Percentiles rank a stretch among this genome's conserved stretches.
phyloP scores from a whole-genome alignment of 129 eudicot species.

The Daucus carota region DNA sequence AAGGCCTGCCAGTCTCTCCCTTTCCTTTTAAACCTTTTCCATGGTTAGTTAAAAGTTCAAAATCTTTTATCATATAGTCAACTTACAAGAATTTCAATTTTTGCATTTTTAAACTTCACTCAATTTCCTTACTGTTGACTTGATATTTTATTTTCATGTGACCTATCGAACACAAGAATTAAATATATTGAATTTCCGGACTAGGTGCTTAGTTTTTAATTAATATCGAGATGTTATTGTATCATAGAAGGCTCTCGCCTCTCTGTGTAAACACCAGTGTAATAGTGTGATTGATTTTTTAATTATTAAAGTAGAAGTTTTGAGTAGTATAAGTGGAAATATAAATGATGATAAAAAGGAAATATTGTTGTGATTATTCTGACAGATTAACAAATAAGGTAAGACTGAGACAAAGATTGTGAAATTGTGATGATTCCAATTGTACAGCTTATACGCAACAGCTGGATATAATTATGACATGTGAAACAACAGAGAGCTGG shows the following conservation, averaged over 20 bases:
- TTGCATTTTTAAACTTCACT: not conserved
- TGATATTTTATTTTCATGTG: no score
- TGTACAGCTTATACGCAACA: not conserved
- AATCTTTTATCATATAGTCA: not conserved
- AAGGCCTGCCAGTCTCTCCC: not conserved
- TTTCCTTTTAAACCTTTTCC: not conserved
- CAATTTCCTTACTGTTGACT: not conserved
- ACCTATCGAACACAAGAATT: no score
- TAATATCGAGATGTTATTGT: no score
- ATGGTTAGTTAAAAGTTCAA: not conserved
- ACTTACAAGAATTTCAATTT: not conserved
- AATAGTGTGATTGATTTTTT: not conserved
- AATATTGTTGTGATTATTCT: not conserved
- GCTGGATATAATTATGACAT: not conserved
- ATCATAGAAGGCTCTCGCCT: not conserved
- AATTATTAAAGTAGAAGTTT: not conserved
- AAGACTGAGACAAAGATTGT: conserved; percentile 1
- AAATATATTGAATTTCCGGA: no score
- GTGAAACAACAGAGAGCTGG: not conserved
- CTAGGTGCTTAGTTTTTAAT: not conserved
- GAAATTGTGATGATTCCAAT: not conserved
- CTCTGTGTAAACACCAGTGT: not conserved
- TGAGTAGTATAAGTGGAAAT: not conserved
- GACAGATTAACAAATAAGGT: conserved; percentile 2
- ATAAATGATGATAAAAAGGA: not conserved